These are phyloP conservation scores for Selaginella moellendorffii DNA, from an alignment of 75 land plant genomes.

Conservation along the genomic window DNA sequence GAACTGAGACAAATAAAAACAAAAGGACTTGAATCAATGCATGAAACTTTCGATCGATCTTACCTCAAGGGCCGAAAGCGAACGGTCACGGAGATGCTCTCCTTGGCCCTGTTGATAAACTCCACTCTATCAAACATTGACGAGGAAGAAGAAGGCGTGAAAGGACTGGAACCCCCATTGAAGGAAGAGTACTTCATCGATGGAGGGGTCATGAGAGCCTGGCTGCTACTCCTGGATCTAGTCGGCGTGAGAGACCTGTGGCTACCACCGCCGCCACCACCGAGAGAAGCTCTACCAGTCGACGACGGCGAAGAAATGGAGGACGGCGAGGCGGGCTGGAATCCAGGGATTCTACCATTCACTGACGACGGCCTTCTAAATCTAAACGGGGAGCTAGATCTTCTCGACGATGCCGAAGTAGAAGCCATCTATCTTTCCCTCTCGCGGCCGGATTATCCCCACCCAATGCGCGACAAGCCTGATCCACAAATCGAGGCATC, in stretches of 20 bases:
- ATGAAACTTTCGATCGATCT: neutral
- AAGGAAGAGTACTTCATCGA: neutral
- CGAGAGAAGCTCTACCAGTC: neutral
- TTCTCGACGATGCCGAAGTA: neutral
- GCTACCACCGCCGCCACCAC: neutral
- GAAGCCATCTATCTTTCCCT: neutral
- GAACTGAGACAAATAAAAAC: neutral
- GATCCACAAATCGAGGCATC: too few species aligned
- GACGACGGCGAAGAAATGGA: neutral
- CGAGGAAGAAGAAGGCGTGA: neutral
- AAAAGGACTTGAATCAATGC: neutral
- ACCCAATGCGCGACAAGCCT: too few species aligned
- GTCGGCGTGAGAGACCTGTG: neutral
- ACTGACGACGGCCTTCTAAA: neutral
- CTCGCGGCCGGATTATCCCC: too few species aligned
- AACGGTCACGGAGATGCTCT: slow-evolving; percentile 53
- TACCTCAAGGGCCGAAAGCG: slow-evolving; percentile 65
- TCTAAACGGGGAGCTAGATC: neutral
- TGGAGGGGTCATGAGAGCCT: neutral
- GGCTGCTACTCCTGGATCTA: neutral
- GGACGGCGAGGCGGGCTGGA: neutral
- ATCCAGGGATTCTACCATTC: neutral
- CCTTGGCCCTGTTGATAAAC: slow-evolving; percentile 33
- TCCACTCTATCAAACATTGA: neutral
- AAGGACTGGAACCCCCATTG: neutral